Percentiles rank a stretch among this genome's conserved stretches.
Conservation (phyloP, 2,329 filamentous ascomycete species). For the Talaromyces sp. region DNA sequence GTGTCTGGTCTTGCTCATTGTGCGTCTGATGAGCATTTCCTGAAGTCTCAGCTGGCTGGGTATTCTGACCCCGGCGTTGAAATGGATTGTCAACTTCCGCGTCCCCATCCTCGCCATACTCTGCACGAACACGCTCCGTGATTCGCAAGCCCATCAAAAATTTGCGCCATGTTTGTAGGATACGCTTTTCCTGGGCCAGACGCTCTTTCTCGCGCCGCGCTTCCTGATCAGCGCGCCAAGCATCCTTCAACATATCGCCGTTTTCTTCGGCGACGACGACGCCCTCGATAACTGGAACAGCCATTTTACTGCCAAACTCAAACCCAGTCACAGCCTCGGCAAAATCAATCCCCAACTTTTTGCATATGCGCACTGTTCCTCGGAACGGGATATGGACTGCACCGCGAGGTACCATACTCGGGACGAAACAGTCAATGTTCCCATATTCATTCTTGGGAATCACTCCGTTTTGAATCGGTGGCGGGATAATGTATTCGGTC, state of each 20-base stretch:
- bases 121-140: slow-evolving; percentile 65
- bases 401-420: slow-evolving; percentile 83
- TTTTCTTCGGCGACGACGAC: slow-evolving; percentile 84
- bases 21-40: background rate
- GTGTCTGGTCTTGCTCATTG: background rate
- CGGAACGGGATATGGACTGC: slow-evolving; percentile 78
- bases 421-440: slow-evolving; percentile 93
- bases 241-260: slow-evolving; percentile 66
- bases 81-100: slow-evolving; percentile 33
- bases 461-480: slow-evolving; percentile 73
- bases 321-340: slow-evolving; percentile 95
- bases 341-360: slow-evolving; percentile 76
- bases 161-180: slow-evolving; percentile 75
- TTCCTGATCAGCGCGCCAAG: slow-evolving; percentile 70
- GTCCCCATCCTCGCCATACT: slow-evolving; percentile 58
- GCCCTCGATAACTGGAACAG: slow-evolving; percentile 84
- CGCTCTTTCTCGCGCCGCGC: slow-evolving; percentile 75
- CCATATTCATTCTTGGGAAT: slow-evolving; percentile 95
- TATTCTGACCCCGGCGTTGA: slow-evolving; percentile 12
- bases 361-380: slow-evolving; percentile 74
- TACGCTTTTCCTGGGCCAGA: slow-evolving; percentile 70
- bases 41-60: background rate
- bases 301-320: slow-evolving; percentile 91
- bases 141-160: slow-evolving; percentile 83
- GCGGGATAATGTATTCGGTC: slow-evolving; percentile 92